Percentiles rank a stretch among this genome's conserved stretches.
phyloP scores from a whole-genome alignment of 140 eudicot genomes.

The Senecio squalidus region DNA sequence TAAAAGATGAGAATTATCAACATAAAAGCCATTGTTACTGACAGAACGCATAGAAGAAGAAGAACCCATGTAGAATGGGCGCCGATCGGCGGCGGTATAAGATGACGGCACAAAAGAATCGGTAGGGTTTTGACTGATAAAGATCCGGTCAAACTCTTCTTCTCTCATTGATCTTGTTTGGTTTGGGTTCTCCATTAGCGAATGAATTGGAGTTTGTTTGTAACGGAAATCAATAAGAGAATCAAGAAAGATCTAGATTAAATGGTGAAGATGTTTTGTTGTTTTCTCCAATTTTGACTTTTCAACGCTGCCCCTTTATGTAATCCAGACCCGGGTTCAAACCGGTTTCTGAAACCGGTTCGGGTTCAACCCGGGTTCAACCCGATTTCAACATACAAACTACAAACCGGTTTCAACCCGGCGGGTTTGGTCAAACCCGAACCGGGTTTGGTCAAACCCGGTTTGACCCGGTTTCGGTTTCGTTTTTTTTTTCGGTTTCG shows the following conservation, averaged over 20 bases:
- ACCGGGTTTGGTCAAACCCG: no score
- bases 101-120: slow-evolving; percentile 18
- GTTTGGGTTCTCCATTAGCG: slow-evolving; percentile 27
- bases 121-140: slow-evolving; percentile 29
- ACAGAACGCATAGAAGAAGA: slow-evolving; percentile 15
- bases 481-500: no score
- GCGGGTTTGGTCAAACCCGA: no score
- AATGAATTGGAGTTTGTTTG: slow-evolving; percentile 3
- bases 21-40: neutral
- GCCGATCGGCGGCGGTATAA: neutral
- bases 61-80: slow-evolving; percentile 7
- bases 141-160: slow-evolving; percentile 30
- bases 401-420: no score
- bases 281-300: no score
- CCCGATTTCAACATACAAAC: no score
- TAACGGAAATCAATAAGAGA: slow-evolving; percentile 29
- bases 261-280: no score
- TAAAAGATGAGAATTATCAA: neutral
- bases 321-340: no score
- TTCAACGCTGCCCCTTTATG: no score
- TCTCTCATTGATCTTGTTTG: slow-evolving; percentile 6
- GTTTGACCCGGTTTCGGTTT: no score
- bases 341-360: no score
- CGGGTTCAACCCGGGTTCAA: no score
- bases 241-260: slow-evolving; percentile 18